Percentiles rank a stretch among this genome's conserved stretches.
Conservation (phyloP, 768 basidiomycete species). For the Auriculariales sp. region DNA sequence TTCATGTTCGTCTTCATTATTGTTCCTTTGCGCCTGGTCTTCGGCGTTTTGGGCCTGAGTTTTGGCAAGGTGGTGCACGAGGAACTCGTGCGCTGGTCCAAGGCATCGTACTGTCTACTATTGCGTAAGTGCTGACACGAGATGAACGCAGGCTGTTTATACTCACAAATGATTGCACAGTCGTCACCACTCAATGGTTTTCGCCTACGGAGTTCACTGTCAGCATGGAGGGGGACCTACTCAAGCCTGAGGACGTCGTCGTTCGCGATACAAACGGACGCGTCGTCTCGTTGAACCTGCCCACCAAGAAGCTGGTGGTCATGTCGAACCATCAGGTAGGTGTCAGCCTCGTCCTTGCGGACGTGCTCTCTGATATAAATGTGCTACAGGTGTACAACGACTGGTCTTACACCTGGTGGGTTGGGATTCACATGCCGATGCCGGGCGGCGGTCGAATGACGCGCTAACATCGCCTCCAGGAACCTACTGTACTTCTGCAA, state of each 20-base stretch:
- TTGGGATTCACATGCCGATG: constrained; percentile 37
- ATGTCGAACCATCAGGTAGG: constrained; percentile 88
- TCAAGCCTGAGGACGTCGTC: constrained; percentile 34
- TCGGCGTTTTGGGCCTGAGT: background rate
- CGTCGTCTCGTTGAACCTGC: constrained; percentile 49
- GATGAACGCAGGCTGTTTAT: background rate
- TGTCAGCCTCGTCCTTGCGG: background rate
- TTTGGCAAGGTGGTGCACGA: constrained; percentile 40
- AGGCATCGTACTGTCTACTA: constrained; percentile 66
- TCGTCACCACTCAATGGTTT: constrained; percentile 71
- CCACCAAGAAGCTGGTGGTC: constrained; percentile 59
- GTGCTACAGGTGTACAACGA: background rate
- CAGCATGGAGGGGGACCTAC: constrained; percentile 58
- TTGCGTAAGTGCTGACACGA: constrained; percentile 35
- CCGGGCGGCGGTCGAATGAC: constrained; percentile 74
- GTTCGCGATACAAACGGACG: constrained; percentile 41
- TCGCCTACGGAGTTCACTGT: constrained; percentile 60
- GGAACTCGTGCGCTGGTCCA: constrained; percentile 62
- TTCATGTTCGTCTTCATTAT: constrained; percentile 46
- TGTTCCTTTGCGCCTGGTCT: constrained; percentile 21
- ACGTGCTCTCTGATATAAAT: background rate
- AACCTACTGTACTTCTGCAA: constrained; percentile 59
- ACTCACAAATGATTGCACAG: constrained; percentile 19
- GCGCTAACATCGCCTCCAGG: constrained; percentile 28
- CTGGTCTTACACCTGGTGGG: background rate